Percentiles rank a stretch among this genome's conserved stretches.
These are phyloP conservation scores for Globisporangium paroecandrum DNA, from an alignment of 352 stramenopile species.

Conservation along the genomic window DNA sequence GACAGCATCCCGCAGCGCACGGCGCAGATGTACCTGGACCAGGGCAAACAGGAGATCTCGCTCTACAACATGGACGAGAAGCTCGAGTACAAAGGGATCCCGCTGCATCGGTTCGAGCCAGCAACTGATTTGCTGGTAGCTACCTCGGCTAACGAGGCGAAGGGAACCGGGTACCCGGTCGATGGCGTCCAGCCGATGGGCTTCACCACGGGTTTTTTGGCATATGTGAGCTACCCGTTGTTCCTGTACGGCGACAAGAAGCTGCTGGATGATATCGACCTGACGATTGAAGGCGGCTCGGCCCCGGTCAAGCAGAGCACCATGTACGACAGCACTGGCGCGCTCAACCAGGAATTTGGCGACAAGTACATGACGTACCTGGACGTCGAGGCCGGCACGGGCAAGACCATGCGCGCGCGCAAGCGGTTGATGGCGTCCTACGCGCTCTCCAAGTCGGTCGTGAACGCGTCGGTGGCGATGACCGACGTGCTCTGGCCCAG, in stretches of 20 bases:
- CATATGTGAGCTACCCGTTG: conserved; percentile 39
- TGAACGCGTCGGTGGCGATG: conserved; percentile 36
- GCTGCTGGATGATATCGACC: conserved; percentile 22
- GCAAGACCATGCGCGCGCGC: conserved; percentile 12
- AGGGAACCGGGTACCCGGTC: conserved; percentile 29
- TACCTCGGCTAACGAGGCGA: conserved; percentile 15
- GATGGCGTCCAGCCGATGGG: conserved; percentile 35
- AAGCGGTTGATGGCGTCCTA: conserved; percentile 38
- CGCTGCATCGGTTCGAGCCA: conserved; percentile 30
- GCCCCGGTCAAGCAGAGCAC: conserved; percentile 18
- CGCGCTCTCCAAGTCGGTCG: conserved; percentile 27
- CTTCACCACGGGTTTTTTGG: conserved; percentile 35
- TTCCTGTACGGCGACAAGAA: conserved; percentile 33
- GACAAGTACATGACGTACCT: conserved; percentile 32
- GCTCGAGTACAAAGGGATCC: conserved; percentile 28
- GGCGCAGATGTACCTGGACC: conserved; percentile 25
- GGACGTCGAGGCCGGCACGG: conserved; percentile 35
- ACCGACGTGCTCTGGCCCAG: conserved; percentile 57
- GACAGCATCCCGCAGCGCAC: conserved; percentile 10
- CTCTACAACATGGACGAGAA: conserved; percentile 28
- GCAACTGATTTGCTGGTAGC: conserved; percentile 21
- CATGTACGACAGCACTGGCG: conserved; percentile 25
- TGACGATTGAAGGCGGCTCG: conserved; percentile 28
- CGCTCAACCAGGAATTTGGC: conserved; percentile 32
- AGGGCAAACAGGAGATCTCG: conserved; percentile 35